These are phyloP conservation scores for Venturia pyrina DNA, from an alignment of 2,329 filamentous ascomycete species.

Conservation along the genomic window DNA sequence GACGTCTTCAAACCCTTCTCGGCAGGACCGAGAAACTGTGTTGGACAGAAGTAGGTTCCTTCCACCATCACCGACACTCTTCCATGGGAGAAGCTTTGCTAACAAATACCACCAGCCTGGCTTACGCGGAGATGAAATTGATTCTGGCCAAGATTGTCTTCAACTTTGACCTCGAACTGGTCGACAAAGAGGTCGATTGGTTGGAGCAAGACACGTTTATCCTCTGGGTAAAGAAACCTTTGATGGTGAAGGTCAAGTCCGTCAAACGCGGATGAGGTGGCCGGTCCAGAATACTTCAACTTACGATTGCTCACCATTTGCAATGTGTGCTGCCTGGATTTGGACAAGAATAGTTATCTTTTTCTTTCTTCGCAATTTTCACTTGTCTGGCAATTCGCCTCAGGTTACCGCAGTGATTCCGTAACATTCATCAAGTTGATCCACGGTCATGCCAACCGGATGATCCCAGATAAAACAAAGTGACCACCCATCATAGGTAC, in stretches of 20 bases:
- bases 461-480: not conserved
- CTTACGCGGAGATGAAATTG: conserved; percentile 11
- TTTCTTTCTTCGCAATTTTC: not conserved
- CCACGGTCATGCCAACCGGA: not conserved
- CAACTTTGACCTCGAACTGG: conserved; percentile 13
- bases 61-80: not conserved
- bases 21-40: conserved; percentile 22
- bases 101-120: not conserved
- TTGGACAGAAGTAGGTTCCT: conserved; percentile 17
- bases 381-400: not conserved
- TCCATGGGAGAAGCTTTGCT: not conserved
- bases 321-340: too few relatives aligned
- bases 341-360: not conserved
- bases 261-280: too few relatives aligned
- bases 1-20: conserved; percentile 25
- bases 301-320: too few relatives aligned
- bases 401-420: not conserved
- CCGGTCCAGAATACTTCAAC: too few relatives aligned
- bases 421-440: not conserved
- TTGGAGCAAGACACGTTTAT: not conserved
- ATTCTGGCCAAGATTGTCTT: conserved; percentile 11
- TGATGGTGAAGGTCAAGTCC: not conserved
- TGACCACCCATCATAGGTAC: not conserved
- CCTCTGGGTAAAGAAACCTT: conserved; percentile 2
- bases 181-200: not conserved